A percentile compares a stretch with the other conserved stretches of the same genome.
phyloP scores from a whole-genome alignment of 2,329 filamentous ascomycete genomes.

The Metarhizium album region DNA sequence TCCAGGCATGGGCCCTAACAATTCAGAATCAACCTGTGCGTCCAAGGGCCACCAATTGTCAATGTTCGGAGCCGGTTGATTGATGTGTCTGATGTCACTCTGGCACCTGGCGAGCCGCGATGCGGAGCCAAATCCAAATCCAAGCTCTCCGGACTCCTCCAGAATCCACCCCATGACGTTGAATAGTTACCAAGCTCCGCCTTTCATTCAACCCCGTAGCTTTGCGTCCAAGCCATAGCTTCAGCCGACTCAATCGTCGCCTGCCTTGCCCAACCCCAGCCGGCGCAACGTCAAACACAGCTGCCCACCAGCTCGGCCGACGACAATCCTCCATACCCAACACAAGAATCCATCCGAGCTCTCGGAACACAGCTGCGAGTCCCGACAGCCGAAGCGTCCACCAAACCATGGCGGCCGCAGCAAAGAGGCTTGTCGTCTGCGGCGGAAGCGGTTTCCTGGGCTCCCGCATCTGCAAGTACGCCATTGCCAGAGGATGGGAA shows the following conservation, averaged over 20 bases:
- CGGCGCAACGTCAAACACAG: not conserved
- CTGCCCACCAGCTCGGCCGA: not conserved
- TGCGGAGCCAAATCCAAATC: no score
- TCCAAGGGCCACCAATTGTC: no score
- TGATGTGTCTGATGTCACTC: no score
- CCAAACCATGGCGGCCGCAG: slow-evolving; percentile 39
- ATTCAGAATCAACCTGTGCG: no score
- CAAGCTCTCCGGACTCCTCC: no score
- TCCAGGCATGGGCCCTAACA: no score
- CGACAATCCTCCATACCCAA: not conserved
- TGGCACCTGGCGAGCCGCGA: no score
- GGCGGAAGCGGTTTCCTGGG: slow-evolving; percentile 91
- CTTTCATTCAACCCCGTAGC: no score
- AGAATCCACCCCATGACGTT: slow-evolving; percentile 16
- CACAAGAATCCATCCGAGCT: not conserved
- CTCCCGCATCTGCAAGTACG: slow-evolving; percentile 81
- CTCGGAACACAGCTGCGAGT: not conserved
- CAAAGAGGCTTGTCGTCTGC: slow-evolving; percentile 76
- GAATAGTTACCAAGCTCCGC: not conserved
- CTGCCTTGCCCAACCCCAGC: not conserved
- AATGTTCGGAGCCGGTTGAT: no score
- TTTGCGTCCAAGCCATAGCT: not conserved
- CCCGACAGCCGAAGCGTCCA: slow-evolving; percentile 8
- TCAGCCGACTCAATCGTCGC: not conserved
- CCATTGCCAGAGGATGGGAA: slow-evolving; percentile 75